Conservation (phyloP, 2,329 filamentous ascomycete species). For the Tolypocladium amazonense region DNA sequence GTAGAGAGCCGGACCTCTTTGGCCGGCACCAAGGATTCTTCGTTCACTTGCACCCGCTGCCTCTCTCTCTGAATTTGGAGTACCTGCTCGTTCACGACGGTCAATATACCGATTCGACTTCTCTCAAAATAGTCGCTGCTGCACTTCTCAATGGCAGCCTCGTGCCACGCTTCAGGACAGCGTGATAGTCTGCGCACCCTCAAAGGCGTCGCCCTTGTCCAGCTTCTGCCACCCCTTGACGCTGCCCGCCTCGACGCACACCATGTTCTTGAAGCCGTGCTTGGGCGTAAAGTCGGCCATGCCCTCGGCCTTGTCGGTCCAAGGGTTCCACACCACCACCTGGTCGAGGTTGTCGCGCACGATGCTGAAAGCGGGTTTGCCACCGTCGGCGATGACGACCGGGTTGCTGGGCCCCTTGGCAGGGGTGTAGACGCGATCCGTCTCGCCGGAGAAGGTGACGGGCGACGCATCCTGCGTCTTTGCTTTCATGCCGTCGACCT, state of each 20-base stretch:
- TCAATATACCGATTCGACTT: not conserved
- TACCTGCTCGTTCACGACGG: not conserved
- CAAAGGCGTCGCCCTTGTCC: conserved; percentile 63
- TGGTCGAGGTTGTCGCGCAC: conserved; percentile 77
- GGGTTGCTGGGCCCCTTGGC: conserved; percentile 46
- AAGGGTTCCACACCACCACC: conserved; percentile 95
- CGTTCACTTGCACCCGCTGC: not conserved
- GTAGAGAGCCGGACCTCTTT: not conserved
- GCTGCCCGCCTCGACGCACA: conserved; percentile 85
- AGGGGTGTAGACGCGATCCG: conserved; percentile 80
- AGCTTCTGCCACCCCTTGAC: conserved; percentile 76
- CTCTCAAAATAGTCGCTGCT: not conserved
- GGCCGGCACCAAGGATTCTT: not conserved
- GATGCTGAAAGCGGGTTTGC: conserved; percentile 58
- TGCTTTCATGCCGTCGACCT: conserved; percentile 55
- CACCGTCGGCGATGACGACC: conserved; percentile 51
- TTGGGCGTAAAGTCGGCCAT: conserved; percentile 86
- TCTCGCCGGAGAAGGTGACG: conserved; percentile 65
- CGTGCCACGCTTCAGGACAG: conserved; percentile 16
- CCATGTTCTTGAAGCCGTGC: conserved; percentile 84
- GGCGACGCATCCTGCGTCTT: conserved; percentile 54
- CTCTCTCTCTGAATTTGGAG: not conserved
- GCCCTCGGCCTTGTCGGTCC: conserved; percentile 69
- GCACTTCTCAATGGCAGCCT: not conserved
- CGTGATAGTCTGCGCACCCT: conserved; percentile 48